Percentiles rank a stretch among this genome's conserved stretches.
Conservation (phyloP, 257 asterid species). For the Apocynum venetum region DNA sequence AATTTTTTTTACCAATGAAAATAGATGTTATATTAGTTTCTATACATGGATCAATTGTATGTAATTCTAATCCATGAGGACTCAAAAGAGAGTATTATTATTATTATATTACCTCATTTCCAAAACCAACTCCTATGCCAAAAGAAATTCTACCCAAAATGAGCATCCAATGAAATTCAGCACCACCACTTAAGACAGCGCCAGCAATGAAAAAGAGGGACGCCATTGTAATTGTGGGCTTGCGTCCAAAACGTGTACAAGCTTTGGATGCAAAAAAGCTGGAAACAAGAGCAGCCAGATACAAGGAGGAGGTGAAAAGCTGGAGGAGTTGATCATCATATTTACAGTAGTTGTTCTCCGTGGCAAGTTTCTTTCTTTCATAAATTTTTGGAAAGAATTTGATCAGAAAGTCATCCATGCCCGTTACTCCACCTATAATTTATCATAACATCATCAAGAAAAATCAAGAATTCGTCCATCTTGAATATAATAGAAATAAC, state of each 20-base stretch:
- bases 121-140: conserved; percentile 81
- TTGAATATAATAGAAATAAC: no score
- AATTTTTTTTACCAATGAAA: neutral
- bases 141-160: conserved; percentile 66
- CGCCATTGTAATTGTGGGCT: conserved; percentile 55
- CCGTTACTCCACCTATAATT: conserved; percentile 62
- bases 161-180: conserved; percentile 35
- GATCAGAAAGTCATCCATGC: conserved; percentile 77
- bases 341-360: conserved; percentile 69
- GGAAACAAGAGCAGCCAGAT: conserved; percentile 61
- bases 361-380: conserved; percentile 37
- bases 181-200: conserved; percentile 40
- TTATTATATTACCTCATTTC: conserved; percentile 56
- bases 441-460: neutral
- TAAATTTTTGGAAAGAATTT: conserved; percentile 56
- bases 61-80: no score
- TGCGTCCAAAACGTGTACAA: conserved; percentile 47
- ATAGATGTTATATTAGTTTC: no score
- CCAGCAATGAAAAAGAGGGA: conserved; percentile 52
- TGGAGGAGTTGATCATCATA: conserved; percentile 73
- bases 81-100: neutral
- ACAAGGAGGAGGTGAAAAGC: conserved; percentile 78
- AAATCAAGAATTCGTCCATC: neutral
- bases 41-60: no score
- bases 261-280: conserved; percentile 79